Base-by-base conservation (phyloP, 2,329 filamentous ascomycete species). In the Aspergillus glaucus region DNA sequence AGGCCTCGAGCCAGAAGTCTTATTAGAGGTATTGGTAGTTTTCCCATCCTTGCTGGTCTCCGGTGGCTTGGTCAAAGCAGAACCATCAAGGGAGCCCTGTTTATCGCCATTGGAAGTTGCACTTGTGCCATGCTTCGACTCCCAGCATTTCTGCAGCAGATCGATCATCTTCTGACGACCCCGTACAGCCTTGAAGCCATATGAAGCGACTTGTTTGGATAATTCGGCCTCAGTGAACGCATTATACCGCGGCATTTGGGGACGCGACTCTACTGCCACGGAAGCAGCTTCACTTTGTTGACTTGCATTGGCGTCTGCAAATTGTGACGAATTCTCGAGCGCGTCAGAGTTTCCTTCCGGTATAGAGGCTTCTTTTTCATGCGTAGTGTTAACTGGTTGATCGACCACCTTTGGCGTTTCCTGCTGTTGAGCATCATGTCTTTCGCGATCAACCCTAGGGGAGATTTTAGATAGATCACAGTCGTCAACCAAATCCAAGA, bases 161-260 rank as follows among this genome's bases (percentile, higher is more conserved):
- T 80, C 73, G 51, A 91, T 82, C 84, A 88, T 88, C 7, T 81
- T 80, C 44, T 78, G 75, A 15, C 87, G 77, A 48, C 74, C 80
- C 62, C 84, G 87, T 26, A 90, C 72, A 1, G 83, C 73, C 61
- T 90, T 91, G 67, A 91, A 90, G 0, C 85, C 85, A 59, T 82
- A 89, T 0, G 75, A 73, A 4, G 77, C 70, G 41, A 91, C 70
- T 58, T 85, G 77, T 48, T 76, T 79, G 2, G 80, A 71, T 14
- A 91, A 70, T 50, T 86, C 79, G 7, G 75, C 68, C 52, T 85
- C 83, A 3, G 83, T 83, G 50, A 80, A 83, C 0, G 78, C 67
- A 37, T 79, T 75, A 51, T 79, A 90, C 9, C 79, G 77, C 2
- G 86, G 85, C 43, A 71, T 75, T 41, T 51, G 40, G 19, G 52